Evolutionary conservation across 2,329 filamentous ascomycete species (phyloP).

Genomic region (Fusarium vanettenii): DNA sequence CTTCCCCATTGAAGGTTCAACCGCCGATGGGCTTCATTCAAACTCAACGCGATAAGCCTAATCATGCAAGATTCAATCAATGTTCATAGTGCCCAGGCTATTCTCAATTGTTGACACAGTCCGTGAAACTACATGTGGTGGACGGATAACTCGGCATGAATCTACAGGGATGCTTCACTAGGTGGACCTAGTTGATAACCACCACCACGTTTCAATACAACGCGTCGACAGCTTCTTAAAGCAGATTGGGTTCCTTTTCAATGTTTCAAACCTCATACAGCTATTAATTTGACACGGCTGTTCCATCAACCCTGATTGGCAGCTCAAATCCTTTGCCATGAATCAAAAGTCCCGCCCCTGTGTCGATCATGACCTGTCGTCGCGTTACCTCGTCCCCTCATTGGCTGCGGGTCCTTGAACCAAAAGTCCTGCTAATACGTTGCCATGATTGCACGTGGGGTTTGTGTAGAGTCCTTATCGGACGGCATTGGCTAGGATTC

Average conservation of each 20-base stretch:
- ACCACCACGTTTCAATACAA: neutral
- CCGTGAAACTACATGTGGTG: neutral
- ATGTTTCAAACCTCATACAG: neutral
- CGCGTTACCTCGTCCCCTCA: neutral
- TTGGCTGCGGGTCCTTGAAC: constrained; percentile 29
- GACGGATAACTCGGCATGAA: neutral
- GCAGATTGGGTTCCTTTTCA: neutral
- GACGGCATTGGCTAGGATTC: neutral
- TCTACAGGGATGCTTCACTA: neutral
- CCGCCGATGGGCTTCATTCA: neutral
- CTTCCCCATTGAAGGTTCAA: neutral
- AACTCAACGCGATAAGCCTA: neutral
- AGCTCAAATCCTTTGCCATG: neutral
- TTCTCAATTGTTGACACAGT: neutral
- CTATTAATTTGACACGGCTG: neutral
- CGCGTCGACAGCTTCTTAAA: neutral
- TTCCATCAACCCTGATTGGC: neutral
- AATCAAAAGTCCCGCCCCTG: constrained; percentile 20
- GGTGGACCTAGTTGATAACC: neutral
- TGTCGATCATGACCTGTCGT: constrained; percentile 25
- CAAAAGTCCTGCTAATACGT: constrained; percentile 32
- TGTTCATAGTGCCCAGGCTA: neutral
- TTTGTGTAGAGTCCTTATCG: constrained; percentile 24
- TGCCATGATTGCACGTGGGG: constrained; percentile 33
- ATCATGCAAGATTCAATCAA: neutral